A percentile compares a stretch with the other conserved stretches of the same genome.
Evolutionary conservation across 1,139 yeast genomes (phyloP).

Genomic region (Nakaseomyces bracarensis): DNA sequence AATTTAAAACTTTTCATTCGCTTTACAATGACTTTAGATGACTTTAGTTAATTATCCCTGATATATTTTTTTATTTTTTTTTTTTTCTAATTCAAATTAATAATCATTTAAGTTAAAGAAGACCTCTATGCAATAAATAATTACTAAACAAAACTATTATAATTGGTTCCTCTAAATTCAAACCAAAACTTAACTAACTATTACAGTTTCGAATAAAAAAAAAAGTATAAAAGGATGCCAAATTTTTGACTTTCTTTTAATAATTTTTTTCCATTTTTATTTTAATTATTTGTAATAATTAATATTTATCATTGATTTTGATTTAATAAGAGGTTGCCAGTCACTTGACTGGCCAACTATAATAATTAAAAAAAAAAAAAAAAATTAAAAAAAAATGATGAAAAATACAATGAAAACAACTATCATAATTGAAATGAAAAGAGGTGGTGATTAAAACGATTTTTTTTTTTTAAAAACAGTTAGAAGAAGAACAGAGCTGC

Average conservation of each 20-base stretch:
- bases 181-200: too few relatives aligned
- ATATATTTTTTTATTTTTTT: too few relatives aligned
- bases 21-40: too few relatives aligned
- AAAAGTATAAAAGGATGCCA: conserved; percentile 1
- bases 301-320: neutral
- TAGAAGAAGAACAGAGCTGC: neutral
- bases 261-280: neutral
- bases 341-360: neutral
- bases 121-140: too few relatives aligned
- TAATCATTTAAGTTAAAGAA: too few relatives aligned
- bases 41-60: too few relatives aligned
- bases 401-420: neutral
- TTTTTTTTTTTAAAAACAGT: too few relatives aligned
- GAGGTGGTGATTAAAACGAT: too few relatives aligned
- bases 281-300: neutral
- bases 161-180: too few relatives aligned
- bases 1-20: too few relatives aligned
- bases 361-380: neutral
- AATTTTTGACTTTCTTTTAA: neutral
- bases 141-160: too few relatives aligned
- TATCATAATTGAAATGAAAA: neutral
- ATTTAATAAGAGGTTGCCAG: neutral
- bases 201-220: neutral
- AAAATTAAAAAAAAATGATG: neutral
- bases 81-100: too few relatives aligned